Evolutionary conservation across 1,139 yeast species (phyloP).

Genomic region (Meyerozyma carpophila): DNA sequence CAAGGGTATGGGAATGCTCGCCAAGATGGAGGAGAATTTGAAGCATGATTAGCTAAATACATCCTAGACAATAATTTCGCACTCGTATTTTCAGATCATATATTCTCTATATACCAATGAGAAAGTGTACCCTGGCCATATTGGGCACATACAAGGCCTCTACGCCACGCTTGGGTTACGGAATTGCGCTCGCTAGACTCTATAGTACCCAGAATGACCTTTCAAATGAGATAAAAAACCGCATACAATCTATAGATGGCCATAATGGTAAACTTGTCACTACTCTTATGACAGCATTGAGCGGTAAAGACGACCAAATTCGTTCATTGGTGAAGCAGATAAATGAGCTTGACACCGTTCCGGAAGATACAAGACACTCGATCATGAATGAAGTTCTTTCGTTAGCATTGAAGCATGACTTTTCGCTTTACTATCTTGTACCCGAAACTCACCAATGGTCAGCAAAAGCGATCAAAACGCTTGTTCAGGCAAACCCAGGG

Average conservation of each 20-base stretch:
- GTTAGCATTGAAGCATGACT: slow-evolving; percentile 21
- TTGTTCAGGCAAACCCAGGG: slow-evolving; percentile 34
- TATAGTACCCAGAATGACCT: neutral
- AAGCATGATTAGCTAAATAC: slow-evolving; percentile 6
- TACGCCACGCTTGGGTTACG: neutral
- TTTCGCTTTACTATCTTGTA: slow-evolving; percentile 27
- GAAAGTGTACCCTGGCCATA: neutral
- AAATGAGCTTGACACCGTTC: neutral
- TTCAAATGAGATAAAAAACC: neutral
- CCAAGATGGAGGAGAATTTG: slow-evolving; percentile 39
- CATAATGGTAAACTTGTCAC: neutral
- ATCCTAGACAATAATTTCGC: neutral
- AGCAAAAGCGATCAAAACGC: slow-evolving; percentile 7
- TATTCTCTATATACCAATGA: neutral
- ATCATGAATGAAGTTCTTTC: slow-evolving; percentile 8
- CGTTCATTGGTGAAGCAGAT: neutral
- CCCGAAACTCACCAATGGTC: slow-evolving; percentile 11
- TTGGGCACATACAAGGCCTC: neutral
- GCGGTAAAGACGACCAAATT: neutral
- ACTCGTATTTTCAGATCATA: neutral
- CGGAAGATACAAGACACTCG: neutral
- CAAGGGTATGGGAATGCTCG: slow-evolving; percentile 46
- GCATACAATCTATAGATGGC: neutral
- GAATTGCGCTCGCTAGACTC: neutral
- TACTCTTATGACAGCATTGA: neutral